phyloP scores from a whole-genome alignment of 208 protist genomes.

The Balamuthia mandrillaris region DNA sequence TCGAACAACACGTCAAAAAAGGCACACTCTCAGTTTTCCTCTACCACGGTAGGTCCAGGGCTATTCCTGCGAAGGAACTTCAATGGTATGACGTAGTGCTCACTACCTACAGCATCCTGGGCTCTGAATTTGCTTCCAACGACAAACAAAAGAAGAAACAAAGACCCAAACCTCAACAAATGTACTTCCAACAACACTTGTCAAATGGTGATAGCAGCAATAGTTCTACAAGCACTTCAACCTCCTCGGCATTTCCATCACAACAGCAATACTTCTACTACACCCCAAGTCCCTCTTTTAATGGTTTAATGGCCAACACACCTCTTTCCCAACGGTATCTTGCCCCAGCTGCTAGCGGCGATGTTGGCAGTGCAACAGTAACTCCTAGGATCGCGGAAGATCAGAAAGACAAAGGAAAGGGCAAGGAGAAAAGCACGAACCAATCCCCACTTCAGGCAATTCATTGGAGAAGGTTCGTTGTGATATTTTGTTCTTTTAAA shows the following conservation, averaged over 20 bases:
- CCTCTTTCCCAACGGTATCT: not conserved
- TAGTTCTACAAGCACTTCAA: not conserved
- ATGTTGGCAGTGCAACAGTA: not conserved
- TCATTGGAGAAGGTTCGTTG: not conserved
- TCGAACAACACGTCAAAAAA: not conserved
- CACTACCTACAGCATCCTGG: slow-evolving; percentile 30
- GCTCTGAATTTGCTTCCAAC: not conserved
- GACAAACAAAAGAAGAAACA: not conserved
- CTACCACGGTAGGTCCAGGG: not conserved
- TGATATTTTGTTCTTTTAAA: not conserved
- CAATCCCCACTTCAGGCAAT: not conserved
- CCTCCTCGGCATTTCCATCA: not conserved
- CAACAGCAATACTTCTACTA: not conserved
- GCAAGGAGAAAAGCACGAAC: no score
- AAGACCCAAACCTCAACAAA: not conserved
- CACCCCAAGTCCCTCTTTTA: not conserved
- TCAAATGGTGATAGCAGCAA: not conserved
- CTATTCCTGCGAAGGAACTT: not conserved
- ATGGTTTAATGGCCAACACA: not conserved
- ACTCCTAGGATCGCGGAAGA: not conserved
- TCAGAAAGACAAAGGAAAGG: no score
- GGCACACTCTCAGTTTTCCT: slow-evolving; percentile 3
- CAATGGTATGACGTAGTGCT: not conserved
- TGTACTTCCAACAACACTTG: not conserved
- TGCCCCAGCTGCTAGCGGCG: not conserved